Evolutionary conservation across 2,329 filamentous ascomycete genomes (phyloP).

Genomic region (Fusarium pilosicola): DNA sequence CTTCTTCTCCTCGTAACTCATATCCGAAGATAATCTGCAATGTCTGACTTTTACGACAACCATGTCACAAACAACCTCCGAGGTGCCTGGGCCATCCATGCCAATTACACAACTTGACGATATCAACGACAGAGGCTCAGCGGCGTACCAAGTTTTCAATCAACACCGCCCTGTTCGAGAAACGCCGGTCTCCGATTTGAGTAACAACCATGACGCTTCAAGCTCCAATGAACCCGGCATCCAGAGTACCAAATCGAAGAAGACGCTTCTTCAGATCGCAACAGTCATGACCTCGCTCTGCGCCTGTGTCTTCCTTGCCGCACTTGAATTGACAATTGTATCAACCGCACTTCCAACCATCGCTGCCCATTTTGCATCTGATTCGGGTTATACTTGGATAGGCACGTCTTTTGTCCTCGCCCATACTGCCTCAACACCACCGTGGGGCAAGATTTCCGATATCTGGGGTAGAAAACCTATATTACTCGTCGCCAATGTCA

Average conservation of each 20-base stretch:
- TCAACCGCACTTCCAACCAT: slow-evolving; percentile 72
- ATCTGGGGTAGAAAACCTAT: slow-evolving; percentile 68
- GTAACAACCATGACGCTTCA: background rate
- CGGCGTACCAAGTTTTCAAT: background rate
- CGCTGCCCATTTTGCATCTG: slow-evolving; percentile 66
- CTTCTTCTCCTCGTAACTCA: background rate
- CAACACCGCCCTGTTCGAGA: background rate
- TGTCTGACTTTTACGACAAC: background rate
- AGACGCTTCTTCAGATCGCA: slow-evolving; percentile 32
- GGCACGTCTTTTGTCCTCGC: slow-evolving; percentile 78
- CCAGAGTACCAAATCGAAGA: slow-evolving; percentile 3
- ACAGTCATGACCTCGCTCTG: slow-evolving; percentile 53
- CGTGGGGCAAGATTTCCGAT: slow-evolving; percentile 74
- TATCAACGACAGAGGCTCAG: background rate
- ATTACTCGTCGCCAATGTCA: slow-evolving; percentile 56
- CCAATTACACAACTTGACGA: background rate
- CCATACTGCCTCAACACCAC: slow-evolving; percentile 71
- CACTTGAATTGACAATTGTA: slow-evolving; percentile 66
- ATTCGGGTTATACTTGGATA: slow-evolving; percentile 80
- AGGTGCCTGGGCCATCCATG: background rate
- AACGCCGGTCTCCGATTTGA: too few species aligned
- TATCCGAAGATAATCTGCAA: too few species aligned
- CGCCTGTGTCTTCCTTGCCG: slow-evolving; percentile 54
- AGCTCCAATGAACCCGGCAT: background rate
- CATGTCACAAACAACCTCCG: slow-evolving; percentile 25